A percentile compares a stretch with the other conserved stretches of the same genome.
These are phyloP conservation scores for Biancaea sappan DNA, from an alignment of 306 rosid species.

Conservation along the genomic window DNA sequence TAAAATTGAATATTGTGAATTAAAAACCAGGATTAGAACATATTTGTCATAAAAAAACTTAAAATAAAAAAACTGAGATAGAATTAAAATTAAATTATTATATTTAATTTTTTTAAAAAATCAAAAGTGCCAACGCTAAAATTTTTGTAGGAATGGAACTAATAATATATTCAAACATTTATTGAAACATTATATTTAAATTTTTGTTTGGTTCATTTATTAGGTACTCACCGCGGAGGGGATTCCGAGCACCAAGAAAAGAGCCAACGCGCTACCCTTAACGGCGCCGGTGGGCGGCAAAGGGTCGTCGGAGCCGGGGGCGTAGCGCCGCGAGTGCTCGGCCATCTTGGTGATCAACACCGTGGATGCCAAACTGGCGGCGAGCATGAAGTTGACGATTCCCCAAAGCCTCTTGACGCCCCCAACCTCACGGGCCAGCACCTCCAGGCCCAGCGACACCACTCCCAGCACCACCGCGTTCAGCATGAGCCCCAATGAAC, in stretches of 20 bases:
- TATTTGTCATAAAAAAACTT: no score
- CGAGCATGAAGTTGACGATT: slow-evolving; percentile 64
- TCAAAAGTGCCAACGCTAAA: no score
- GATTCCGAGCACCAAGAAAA: slow-evolving; percentile 50
- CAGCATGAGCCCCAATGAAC: slow-evolving; percentile 75
- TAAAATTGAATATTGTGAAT: no score
- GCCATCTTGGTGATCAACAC: slow-evolving; percentile 58
- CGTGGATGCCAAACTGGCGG: slow-evolving; percentile 36
- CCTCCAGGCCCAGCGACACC: slow-evolving; percentile 57
- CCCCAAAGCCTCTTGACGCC: slow-evolving; percentile 87
- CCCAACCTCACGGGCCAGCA: slow-evolving; percentile 52
- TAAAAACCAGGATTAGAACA: no score
- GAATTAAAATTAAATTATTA: no score
- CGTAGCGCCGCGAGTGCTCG: not conserved
- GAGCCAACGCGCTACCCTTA: slow-evolving; percentile 48
- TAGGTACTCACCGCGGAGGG: slow-evolving; percentile 47
- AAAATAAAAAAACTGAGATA: no score
- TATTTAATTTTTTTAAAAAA: no score
- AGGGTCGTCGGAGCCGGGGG: not conserved
- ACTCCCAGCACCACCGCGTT: slow-evolving; percentile 67
- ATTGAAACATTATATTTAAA: no score
- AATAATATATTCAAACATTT: no score
- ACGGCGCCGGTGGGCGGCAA: slow-evolving; percentile 26
- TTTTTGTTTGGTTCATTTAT: no score
- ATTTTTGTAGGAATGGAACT: no score